phyloP scores from a whole-genome alignment of 768 basidiomycete genomes.

The Tephrocybe sp. region DNA sequence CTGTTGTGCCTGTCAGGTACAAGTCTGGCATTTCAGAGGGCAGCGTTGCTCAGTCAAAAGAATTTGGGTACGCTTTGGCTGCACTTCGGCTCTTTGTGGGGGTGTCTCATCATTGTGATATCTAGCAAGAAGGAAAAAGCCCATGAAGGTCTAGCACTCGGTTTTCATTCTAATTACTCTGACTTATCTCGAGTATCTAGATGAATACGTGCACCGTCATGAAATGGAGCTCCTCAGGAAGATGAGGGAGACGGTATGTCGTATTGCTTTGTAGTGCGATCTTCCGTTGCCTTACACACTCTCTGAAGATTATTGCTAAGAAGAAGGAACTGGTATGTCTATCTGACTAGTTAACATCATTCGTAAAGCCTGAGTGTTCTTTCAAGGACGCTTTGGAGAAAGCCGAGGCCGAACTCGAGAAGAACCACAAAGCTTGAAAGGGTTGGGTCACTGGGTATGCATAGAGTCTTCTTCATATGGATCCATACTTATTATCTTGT shows the following conservation, averaged over 20 bases:
- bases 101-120: not conserved
- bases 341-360: not conserved
- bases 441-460: not conserved
- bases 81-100: constrained; percentile 19
- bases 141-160: constrained; percentile 42
- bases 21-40: constrained; percentile 46
- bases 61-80: constrained; percentile 50
- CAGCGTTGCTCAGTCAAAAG: constrained; percentile 57
- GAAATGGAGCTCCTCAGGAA: constrained; percentile 59
- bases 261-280: not conserved
- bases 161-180: not conserved
- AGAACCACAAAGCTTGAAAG: constrained; percentile 14
- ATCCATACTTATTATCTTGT: no score
- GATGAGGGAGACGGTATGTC: constrained; percentile 51
- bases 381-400: constrained; percentile 23
- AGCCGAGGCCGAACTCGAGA: constrained; percentile 21
- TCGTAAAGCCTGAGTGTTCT: not conserved
- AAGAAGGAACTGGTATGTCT: constrained; percentile 30
- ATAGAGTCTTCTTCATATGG: not conserved
- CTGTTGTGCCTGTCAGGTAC: constrained; percentile 34
- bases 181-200: constrained; percentile 28
- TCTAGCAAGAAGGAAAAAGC: constrained; percentile 72
- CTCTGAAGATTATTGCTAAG: constrained; percentile 31
- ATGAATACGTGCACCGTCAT: constrained; percentile 60
- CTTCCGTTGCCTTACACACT: not conserved